These are phyloP conservation scores for Candida broadrunensis DNA, from an alignment of 805 yeast species.

Conservation along the genomic window DNA sequence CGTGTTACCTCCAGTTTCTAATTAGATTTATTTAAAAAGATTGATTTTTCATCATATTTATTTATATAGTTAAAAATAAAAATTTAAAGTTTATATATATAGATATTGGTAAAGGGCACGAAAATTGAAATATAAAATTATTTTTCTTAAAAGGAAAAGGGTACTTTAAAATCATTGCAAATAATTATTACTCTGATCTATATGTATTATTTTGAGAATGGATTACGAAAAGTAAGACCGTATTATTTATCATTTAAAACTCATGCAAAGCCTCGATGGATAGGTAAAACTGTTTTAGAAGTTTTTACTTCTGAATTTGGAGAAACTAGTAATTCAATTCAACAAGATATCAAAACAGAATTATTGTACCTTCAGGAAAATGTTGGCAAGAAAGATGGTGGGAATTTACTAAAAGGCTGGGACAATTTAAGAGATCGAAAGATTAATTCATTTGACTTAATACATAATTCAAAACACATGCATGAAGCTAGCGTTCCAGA, in stretches of 20 bases:
- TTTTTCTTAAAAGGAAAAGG: too few species aligned
- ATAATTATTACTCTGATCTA: neutral
- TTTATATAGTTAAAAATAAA: too few species aligned
- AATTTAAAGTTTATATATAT: too few species aligned
- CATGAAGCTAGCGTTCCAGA: constrained; percentile 45
- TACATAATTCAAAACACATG: constrained; percentile 31
- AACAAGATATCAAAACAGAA: constrained; percentile 20
- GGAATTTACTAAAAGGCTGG: constrained; percentile 18
- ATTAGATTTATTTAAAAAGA: neutral
- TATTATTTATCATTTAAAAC: constrained; percentile 30
- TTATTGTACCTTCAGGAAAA: constrained; percentile 22
- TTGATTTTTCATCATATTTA: too few species aligned
- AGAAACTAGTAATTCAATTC: constrained; percentile 19
- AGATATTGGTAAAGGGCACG: too few species aligned
- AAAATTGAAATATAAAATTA: too few species aligned
- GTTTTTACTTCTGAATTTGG: constrained; percentile 34
- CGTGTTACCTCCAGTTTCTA: constrained; percentile 18
- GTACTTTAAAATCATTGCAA: neutral
- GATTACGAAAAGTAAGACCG: constrained; percentile 33
- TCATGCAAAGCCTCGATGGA: constrained; percentile 38
- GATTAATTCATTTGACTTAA: constrained; percentile 23
- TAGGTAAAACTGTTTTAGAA: constrained; percentile 27
- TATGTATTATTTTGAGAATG: constrained; percentile 16
- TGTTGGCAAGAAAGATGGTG: constrained; percentile 16
- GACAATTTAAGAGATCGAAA: constrained; percentile 8